Percentiles rank a stretch among this genome's conserved stretches.
phyloP scores from a whole-genome alignment of 2,329 filamentous ascomycete genomes.

The Xylaria multiplex region DNA sequence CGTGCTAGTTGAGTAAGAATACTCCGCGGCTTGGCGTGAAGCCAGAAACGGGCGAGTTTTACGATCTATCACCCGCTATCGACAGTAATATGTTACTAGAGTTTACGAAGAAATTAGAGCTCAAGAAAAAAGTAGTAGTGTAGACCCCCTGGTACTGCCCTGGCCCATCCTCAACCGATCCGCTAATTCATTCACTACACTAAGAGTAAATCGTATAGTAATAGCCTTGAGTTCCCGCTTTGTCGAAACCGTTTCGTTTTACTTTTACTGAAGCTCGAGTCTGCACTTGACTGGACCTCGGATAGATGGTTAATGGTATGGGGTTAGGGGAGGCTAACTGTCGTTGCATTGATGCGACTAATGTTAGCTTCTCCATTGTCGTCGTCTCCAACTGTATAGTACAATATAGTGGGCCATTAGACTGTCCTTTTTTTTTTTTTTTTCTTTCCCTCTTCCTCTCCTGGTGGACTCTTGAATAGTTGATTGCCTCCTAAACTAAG shows the following conservation, averaged over 20 bases:
- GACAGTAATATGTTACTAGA: neutral
- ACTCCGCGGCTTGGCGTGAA: constrained; percentile 21
- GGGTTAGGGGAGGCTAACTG: too few relatives aligned
- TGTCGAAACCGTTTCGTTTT: neutral
- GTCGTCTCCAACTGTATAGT: neutral
- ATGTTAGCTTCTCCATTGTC: constrained; percentile 5
- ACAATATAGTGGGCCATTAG: too few relatives aligned
- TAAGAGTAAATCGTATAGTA: neutral
- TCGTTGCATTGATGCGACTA: neutral
- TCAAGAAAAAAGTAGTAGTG: neutral
- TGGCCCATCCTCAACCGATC: neutral
- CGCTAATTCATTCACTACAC: neutral
- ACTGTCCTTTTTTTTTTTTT: neutral
- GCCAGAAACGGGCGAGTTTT: constrained; percentile 10
- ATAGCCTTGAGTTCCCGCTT: neutral
- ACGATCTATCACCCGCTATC: constrained; percentile 20
- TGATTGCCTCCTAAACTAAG: neutral
- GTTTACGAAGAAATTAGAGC: constrained; percentile 7
- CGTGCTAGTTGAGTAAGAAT: constrained; percentile 10
- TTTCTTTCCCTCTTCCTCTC: too few relatives aligned
- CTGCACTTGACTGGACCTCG: neutral
- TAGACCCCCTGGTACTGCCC: neutral
- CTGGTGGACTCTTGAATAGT: neutral
- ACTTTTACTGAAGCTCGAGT: neutral
- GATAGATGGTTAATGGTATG: too few relatives aligned